These are phyloP conservation scores for Rhinocladiella similis DNA, from an alignment of 2,329 filamentous ascomycete species.

Conservation along the genomic window DNA sequence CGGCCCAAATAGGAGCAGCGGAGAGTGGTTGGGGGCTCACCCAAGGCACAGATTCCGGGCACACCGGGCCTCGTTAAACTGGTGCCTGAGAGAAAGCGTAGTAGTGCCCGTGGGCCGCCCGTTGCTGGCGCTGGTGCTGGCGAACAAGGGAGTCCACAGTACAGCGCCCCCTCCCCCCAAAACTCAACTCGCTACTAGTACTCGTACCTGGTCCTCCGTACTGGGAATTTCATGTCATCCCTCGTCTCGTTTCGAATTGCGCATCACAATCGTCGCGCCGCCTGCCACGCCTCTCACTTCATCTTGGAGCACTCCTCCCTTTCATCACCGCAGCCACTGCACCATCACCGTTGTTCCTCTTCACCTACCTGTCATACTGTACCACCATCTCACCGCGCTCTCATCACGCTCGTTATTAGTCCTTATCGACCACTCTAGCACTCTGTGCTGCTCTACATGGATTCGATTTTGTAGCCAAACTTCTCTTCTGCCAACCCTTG, in stretches of 20 bases:
- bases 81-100: neutral
- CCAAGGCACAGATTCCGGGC: too few relatives aligned
- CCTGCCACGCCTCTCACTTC: neutral
- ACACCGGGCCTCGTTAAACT: neutral
- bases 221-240: conserved; percentile 1
- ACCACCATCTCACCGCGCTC: conserved; percentile 12
- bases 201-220: too few relatives aligned
- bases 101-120: neutral
- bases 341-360: conserved; percentile 17
- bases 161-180: neutral
- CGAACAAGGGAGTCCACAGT: neutral
- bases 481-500: conserved; percentile 6
- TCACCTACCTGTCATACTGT: conserved; percentile 2
- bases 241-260: conserved; percentile 23
- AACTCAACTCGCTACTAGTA: neutral
- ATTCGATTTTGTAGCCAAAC: conserved; percentile 12
- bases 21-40: neutral
- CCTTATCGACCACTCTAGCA: conserved; percentile 5
- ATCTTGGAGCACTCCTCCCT: conserved; percentile 8
- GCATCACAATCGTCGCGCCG: conserved; percentile 21
- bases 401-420: conserved; percentile 23
- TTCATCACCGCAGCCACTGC: conserved; percentile 24
- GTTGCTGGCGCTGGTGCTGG: neutral
- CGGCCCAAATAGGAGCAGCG: neutral
- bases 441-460: conserved; percentile 17